Percentiles rank a stretch among this genome's conserved stretches.
phyloP scores from a whole-genome alignment of 164 flowering plant species.

The Kingdonia uniflora region DNA sequence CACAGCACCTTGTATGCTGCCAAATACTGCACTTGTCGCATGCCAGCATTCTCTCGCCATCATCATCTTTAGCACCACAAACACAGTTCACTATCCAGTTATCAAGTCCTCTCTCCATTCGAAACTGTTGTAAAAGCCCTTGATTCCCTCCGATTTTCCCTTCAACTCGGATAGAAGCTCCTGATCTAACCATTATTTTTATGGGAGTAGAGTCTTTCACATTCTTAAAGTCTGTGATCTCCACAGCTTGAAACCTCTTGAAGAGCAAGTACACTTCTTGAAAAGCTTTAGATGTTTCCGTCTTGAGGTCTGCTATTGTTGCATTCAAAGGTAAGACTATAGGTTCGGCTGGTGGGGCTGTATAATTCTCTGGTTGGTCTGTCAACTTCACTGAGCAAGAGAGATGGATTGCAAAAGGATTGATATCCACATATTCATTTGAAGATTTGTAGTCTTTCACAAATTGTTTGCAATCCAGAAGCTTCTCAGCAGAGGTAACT shows the following conservation, averaged over 20 bases:
- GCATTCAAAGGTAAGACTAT: conserved; percentile 34
- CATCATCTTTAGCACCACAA: conserved; percentile 84
- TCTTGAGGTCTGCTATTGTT: conserved; percentile 52
- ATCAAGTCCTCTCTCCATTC: conserved; percentile 72
- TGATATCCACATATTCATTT: not conserved
- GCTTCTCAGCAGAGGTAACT: conserved; percentile 32
- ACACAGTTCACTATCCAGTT: conserved; percentile 65
- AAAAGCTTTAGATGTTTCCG: conserved; percentile 44
- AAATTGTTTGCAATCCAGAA: conserved; percentile 82
- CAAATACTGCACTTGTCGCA: conserved; percentile 75
- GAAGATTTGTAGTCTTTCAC: conserved; percentile 46
- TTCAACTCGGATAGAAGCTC: conserved; percentile 21
- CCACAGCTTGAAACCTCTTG: conserved; percentile 48
- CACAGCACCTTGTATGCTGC: conserved; percentile 81
- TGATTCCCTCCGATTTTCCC: conserved; percentile 19
- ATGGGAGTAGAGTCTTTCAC: conserved; percentile 38
- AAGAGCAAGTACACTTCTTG: conserved; percentile 56
- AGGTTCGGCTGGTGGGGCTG: conserved; percentile 50
- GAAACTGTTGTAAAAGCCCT: conserved; percentile 26
- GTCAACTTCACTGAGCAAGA: conserved; percentile 37
- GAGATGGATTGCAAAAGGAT: conserved; percentile 20
- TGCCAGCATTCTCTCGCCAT: conserved; percentile 85
- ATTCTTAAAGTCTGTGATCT: conserved; percentile 31
- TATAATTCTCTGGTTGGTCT: conserved; percentile 28
- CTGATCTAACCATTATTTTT: conserved; percentile 29